Conservation (phyloP, 2,329 filamentous ascomycete species). For the Pestalotiopsis sp. region DNA sequence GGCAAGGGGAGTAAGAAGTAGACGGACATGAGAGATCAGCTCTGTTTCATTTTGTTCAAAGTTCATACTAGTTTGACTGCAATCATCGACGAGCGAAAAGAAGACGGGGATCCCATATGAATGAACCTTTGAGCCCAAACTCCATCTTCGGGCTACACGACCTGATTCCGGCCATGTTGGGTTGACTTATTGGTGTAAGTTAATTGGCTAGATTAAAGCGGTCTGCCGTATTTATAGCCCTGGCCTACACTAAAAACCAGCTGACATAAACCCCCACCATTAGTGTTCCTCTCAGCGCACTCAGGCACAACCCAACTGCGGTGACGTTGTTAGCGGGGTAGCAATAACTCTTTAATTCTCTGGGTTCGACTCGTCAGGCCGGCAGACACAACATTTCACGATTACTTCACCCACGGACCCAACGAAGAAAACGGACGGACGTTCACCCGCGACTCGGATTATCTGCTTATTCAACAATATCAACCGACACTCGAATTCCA, state of each 20-base stretch:
- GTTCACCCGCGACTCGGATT: too few relatives aligned
- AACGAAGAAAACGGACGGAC: too few relatives aligned
- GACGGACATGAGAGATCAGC: background rate
- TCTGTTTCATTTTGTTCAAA: too few relatives aligned
- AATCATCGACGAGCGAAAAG: too few relatives aligned
- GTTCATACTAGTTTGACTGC: too few relatives aligned
- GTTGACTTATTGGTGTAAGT: background rate
- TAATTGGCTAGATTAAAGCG: background rate
- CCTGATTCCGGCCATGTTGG: background rate
- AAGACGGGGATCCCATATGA: too few relatives aligned
- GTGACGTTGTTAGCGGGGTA: constrained; percentile 4
- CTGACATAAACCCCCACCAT: constrained; percentile 13
- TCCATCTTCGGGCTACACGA: too few relatives aligned
- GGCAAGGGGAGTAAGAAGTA: background rate
- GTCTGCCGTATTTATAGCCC: background rate
- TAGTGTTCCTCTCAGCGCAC: background rate
- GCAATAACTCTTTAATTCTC: background rate
- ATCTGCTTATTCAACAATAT: too few relatives aligned
- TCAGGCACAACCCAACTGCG: background rate
- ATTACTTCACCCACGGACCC: too few relatives aligned
- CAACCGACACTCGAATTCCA: background rate
- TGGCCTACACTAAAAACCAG: background rate
- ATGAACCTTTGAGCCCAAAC: too few relatives aligned
- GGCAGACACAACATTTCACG: too few relatives aligned
- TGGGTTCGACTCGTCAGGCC: too few relatives aligned